A percentile compares a stretch with the other conserved stretches of the same genome.
Evolutionary conservation across 306 rosid genomes (phyloP).

Genomic region (Senna siamea): DNA sequence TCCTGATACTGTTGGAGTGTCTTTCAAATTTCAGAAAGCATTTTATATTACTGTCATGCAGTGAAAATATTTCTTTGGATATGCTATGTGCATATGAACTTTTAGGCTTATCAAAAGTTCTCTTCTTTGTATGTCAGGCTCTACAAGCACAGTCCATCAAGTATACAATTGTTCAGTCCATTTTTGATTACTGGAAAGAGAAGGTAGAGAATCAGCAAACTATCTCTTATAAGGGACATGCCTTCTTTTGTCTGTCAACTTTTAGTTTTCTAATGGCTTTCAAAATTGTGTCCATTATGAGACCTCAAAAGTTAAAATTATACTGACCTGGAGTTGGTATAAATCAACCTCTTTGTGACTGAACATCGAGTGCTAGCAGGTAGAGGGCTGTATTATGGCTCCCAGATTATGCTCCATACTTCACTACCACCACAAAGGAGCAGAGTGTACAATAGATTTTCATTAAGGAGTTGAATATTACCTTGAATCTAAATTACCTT

Average conservation of each 20-base stretch:
- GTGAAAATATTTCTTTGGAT: slow-evolving; percentile 31
- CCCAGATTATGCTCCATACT: slow-evolving; percentile 16
- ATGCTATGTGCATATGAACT: slow-evolving; percentile 19
- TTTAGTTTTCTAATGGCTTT: slow-evolving; percentile 30
- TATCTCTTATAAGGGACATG: slow-evolving; percentile 23
- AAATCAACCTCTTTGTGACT: slow-evolving; percentile 16
- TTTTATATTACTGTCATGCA: slow-evolving; percentile 29
- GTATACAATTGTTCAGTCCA: slow-evolving; percentile 57
- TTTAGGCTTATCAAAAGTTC: slow-evolving; percentile 21
- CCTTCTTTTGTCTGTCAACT: slow-evolving; percentile 25
- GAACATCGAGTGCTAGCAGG: slow-evolving; percentile 22
- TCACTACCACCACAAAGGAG: slow-evolving; percentile 11
- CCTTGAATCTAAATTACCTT: slow-evolving; percentile 25
- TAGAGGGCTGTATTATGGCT: slow-evolving; percentile 10
- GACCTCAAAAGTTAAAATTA: slow-evolving; percentile 23
- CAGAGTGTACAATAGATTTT: slow-evolving; percentile 17
- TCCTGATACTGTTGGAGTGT: slow-evolving; percentile 7
- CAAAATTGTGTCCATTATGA: slow-evolving; percentile 29
- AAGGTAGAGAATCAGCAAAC: slow-evolving; percentile 60
- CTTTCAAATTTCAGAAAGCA: slow-evolving; percentile 36
- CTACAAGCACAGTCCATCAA: slow-evolving; percentile 63
- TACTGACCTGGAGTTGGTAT: slow-evolving; percentile 20
- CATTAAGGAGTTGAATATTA: slow-evolving; percentile 21
- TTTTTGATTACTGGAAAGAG: slow-evolving; percentile 84
- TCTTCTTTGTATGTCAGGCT: slow-evolving; percentile 56